These are phyloP conservation scores for Sordariomycetes sp. DNA, from an alignment of 2,329 filamentous ascomycete species.

Conservation along the genomic window DNA sequence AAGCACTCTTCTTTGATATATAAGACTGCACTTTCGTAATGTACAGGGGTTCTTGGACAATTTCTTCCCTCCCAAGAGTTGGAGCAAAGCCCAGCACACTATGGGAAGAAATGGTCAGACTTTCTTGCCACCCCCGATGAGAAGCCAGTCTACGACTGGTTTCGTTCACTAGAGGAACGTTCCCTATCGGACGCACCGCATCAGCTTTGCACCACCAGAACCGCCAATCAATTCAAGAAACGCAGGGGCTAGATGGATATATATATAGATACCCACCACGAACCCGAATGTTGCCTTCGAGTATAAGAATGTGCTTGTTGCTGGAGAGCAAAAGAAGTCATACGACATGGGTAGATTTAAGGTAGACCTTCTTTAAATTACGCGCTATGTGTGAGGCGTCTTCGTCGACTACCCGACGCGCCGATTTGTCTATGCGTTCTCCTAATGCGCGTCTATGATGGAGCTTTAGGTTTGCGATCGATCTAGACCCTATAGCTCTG, in stretches of 20 bases:
- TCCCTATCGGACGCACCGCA: constrained; percentile 7
- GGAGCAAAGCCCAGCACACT: constrained; percentile 8
- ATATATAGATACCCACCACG: constrained; percentile 11
- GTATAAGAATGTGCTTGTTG: constrained; percentile 12
- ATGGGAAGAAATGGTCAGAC: constrained; percentile 8
- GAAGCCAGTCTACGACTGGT: constrained; percentile 6
- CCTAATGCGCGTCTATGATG: constrained; percentile 6
- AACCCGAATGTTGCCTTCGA: constrained; percentile 1
- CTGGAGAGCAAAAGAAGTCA: constrained; percentile 11
- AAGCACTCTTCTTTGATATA: constrained; percentile 4
- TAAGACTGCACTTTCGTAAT: constrained; percentile 5
- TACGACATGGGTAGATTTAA: constrained; percentile 8
- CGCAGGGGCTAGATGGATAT: constrained; percentile 4
- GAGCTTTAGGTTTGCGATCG: constrained; percentile 14
- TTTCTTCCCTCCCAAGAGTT: constrained; percentile 7
- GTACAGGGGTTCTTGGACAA: constrained; percentile 9
- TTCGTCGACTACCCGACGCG: constrained; percentile 12
- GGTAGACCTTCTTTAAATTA: constrained; percentile 9
- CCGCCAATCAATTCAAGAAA: constrained; percentile 9
- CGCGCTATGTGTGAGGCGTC: constrained; percentile 8
- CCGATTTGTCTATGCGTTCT: constrained; percentile 10
- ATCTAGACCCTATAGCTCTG: constrained; percentile 10
- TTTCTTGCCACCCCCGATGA: constrained; percentile 8
- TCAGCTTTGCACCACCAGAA: constrained; percentile 9
- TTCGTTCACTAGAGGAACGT: constrained; percentile 5